These are phyloP conservation scores for Dioscorea cayenensis DNA, from an alignment of 116 monocot genomes.

Conservation along the genomic window DNA sequence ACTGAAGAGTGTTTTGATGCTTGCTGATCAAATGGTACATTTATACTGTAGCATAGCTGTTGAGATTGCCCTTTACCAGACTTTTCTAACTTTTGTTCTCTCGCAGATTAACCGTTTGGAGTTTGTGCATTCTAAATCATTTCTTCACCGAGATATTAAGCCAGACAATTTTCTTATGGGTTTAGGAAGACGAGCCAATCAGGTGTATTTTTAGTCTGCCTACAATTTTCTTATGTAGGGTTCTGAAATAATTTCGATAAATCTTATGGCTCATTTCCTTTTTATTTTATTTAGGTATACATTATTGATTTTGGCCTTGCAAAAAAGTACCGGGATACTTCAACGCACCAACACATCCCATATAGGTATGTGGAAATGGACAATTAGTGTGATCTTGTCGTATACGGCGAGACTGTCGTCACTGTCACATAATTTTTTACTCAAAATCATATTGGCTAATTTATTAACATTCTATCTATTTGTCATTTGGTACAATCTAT, in stretches of 20 bases:
- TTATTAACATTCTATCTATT: too few relatives aligned
- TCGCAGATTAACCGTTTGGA: constrained; percentile 64
- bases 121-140: constrained; percentile 68
- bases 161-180: constrained; percentile 94
- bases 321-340: constrained; percentile 67
- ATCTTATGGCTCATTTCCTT: neutral
- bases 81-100: constrained; percentile 1
- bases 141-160: constrained; percentile 80
- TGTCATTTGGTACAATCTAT: too few relatives aligned
- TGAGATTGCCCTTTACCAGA: neutral
- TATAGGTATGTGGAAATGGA: constrained; percentile 33
- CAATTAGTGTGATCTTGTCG: neutral
- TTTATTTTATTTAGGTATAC: constrained; percentile 41
- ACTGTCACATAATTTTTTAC: neutral
- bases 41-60: too few relatives aligned
- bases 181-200: constrained; percentile 70
- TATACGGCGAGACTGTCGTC: neutral
- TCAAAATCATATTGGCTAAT: too few relatives aligned
- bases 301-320: constrained; percentile 78
- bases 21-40: constrained; percentile 76
- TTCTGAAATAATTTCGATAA: neutral
- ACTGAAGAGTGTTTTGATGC: constrained; percentile 68
- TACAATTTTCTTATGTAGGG: neutral
- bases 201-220: constrained; percentile 18
- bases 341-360: constrained; percentile 67